These are phyloP conservation scores for Beta vulgaris DNA, from an alignment of 148 eudicot species.

Conservation along the genomic window DNA sequence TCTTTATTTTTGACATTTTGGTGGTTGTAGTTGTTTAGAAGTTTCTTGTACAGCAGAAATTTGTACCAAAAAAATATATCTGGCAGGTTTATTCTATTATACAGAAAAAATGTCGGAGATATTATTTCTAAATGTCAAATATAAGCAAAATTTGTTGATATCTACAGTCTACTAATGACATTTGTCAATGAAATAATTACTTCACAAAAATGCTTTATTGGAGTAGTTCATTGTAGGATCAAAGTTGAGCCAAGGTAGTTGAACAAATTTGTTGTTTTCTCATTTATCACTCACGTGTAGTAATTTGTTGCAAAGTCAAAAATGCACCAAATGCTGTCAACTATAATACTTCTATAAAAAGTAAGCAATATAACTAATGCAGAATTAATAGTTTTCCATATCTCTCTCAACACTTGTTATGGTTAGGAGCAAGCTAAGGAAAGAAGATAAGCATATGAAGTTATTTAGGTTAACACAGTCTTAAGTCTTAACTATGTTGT, in stretches of 20 bases:
- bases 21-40: background rate
- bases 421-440: no score
- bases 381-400: no score
- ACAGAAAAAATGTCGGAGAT: background rate
- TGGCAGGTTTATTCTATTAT: background rate
- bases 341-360: no score
- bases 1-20: background rate
- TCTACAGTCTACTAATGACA: background rate
- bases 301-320: no score
- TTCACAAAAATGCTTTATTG: background rate
- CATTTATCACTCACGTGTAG: no score
- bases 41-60: conserved; percentile 30
- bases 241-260: background rate
- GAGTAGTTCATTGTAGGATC: background rate
- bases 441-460: no score
- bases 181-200: background rate
- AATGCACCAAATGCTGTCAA: no score
- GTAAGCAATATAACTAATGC: no score
- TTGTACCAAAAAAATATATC: background rate
- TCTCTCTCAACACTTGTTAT: no score
- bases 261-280: background rate
- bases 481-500: no score
- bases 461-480: no score
- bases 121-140: background rate
- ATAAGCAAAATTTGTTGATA: background rate